Evolutionary conservation across 1,284 basidiomycete genomes (phyloP), one percentile per base, ranked within the genome.

Genomic region (Cutaneotrichosporon dermatis): DNA sequence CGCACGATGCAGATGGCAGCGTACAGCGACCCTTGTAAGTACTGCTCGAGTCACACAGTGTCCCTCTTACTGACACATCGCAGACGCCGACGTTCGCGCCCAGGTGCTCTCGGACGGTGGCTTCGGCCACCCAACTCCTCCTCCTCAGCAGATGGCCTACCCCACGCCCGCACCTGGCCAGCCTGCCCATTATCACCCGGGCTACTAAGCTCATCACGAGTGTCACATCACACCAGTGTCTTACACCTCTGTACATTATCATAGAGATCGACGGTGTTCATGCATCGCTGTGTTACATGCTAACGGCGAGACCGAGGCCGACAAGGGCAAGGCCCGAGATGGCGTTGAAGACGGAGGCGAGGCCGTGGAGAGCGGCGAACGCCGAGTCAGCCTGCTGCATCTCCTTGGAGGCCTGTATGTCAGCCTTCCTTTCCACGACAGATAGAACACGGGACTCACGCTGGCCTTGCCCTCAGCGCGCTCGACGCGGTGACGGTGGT

Each of bases 401-500:
- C 58, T 83, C 79, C 42, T 77, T 77, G 3, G 88, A 89, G 3
- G 85, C 83, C 88, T 90, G 65, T 25, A 16, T 10, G 33, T 49
- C 46, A 4, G 34, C 6, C 25, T 12, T n/a, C 16, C 16, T 36
- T 13, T 37, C 35, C 36, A 15, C 13, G 13, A n/a, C 13, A 13
- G 34, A 10, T 9, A 0, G 6, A 55, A 82, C 71, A 73, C n/a
- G n/a, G 89, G 88, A 45, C 80, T 83, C 15, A 76, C 71, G 25
- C 25, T 25, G 3, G 25, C 25, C 75, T 88, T 88, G 44, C 85
- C 85, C 75, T 91, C 88, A 44, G 83, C 80, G 70, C 88, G 86
- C 79, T 91, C 88, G 52, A 86, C 79, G 65, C 80, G 85, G 65
- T 88, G 85, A 58, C 88, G 82, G 72, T 86, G 76, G 73, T 87